These are phyloP conservation scores for Ceratocystis colombiana DNA, from an alignment of 2,329 filamentous ascomycete species.

Conservation along the genomic window DNA sequence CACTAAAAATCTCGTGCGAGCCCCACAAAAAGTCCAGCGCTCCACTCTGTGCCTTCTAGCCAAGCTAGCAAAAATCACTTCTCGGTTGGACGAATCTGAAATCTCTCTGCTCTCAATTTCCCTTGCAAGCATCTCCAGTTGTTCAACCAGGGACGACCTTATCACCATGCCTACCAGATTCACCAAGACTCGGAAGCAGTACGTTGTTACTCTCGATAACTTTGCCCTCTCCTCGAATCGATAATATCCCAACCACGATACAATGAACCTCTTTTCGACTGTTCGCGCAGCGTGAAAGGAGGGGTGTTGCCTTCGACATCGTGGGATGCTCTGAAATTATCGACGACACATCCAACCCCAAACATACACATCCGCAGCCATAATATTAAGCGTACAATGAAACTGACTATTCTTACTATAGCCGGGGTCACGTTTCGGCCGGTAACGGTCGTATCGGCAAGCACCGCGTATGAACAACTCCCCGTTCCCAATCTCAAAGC, in stretches of 20 bases:
- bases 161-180: slow-evolving; percentile 63
- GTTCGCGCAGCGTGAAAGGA: slow-evolving; percentile 19
- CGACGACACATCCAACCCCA: slow-evolving; percentile 8
- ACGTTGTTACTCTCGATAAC: slow-evolving; percentile 36
- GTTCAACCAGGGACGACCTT: slow-evolving; percentile 29
- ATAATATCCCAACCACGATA: slow-evolving; percentile 23
- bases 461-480: slow-evolving; percentile 51
- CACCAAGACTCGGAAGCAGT: slow-evolving; percentile 69
- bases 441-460: slow-evolving; percentile 98
- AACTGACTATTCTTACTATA: slow-evolving; percentile 37
- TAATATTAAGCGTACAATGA: slow-evolving; percentile 19
- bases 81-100: slow-evolving; percentile 22
- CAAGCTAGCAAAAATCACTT: slow-evolving; percentile 25
- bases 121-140: slow-evolving; percentile 25
- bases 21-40: slow-evolving; percentile 21
- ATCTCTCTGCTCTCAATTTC: slow-evolving; percentile 25
- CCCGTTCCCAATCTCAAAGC: slow-evolving; percentile 1
- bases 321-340: slow-evolving; percentile 23
- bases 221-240: slow-evolving; percentile 21
- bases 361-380: slow-evolving; percentile 15
- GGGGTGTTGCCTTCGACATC: slow-evolving; percentile 22
- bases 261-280: slow-evolving; percentile 23
- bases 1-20: slow-evolving; percentile 23
- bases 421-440: slow-evolving; percentile 95
- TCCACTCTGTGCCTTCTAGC: slow-evolving; percentile 22